Evolutionary conservation across 2,329 filamentous ascomycete species (phyloP).

Genomic region (Colletotrichum theobromicola): DNA sequence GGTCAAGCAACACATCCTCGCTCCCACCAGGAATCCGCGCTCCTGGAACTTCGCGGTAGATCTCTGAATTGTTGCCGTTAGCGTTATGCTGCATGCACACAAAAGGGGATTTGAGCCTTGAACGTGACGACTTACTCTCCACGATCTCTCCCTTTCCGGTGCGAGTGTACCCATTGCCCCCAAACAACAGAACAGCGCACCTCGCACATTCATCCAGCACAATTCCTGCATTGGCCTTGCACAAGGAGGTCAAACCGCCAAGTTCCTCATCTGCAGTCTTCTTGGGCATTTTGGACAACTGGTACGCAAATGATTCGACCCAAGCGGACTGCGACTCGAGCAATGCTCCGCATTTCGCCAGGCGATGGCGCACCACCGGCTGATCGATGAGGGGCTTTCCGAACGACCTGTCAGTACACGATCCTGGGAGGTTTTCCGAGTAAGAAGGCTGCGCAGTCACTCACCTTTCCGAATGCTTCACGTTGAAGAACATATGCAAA

Average conservation of each 20-base stretch:
- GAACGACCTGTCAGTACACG: not conserved
- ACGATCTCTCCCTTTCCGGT: slow-evolving; percentile 73
- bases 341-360: slow-evolving; percentile 72
- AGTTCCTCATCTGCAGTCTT: slow-evolving; percentile 66
- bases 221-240: slow-evolving; percentile 75
- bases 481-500: slow-evolving; percentile 43
- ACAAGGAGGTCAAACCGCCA: slow-evolving; percentile 74
- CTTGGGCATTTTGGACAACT: slow-evolving; percentile 68
- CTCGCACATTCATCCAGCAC: slow-evolving; percentile 75
- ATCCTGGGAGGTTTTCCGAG: not conserved
- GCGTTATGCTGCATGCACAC: not conserved
- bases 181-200: slow-evolving; percentile 73
- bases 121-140: slow-evolving; percentile 61
- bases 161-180: slow-evolving; percentile 75
- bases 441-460: accelerated
- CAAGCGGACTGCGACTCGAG: slow-evolving; percentile 75
- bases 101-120: not conserved
- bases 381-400: slow-evolving; percentile 69
- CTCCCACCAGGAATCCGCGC: slow-evolving; percentile 25
- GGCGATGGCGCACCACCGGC: slow-evolving; percentile 74
- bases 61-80: slow-evolving; percentile 19
- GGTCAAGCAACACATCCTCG: slow-evolving; percentile 27
- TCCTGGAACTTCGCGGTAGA: slow-evolving; percentile 33
- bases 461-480: slow-evolving; percentile 39
- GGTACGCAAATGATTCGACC: slow-evolving; percentile 74